Evolutionary conservation across 1,284 basidiomycete species (phyloP).

Genomic region (Athelia psychrophila): DNA sequence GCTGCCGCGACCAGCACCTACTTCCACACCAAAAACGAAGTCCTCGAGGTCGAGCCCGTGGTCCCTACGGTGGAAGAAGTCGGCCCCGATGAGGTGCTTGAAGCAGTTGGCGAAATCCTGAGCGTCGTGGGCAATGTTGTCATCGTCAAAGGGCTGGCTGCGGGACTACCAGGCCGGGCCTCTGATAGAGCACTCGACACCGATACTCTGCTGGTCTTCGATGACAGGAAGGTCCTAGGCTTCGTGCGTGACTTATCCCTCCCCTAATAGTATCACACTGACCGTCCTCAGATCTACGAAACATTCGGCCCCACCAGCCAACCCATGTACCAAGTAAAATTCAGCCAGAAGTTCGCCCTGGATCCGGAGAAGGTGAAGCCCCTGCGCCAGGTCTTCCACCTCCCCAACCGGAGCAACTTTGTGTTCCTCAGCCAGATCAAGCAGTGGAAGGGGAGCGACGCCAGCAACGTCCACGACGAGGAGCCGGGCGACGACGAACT

Average conservation of each 20-base stretch:
- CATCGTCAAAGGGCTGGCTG: conserved; percentile 62
- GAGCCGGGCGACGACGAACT: conserved; percentile 83
- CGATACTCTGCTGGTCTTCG: conserved; percentile 85
- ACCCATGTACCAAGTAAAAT: conserved; percentile 82
- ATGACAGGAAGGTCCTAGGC: conserved; percentile 80
- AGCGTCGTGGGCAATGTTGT: conserved; percentile 67
- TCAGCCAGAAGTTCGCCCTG: conserved; percentile 54
- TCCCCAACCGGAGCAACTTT: conserved; percentile 74
- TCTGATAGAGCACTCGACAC: conserved; percentile 70
- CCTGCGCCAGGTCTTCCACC: conserved; percentile 69
- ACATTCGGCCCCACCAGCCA: conserved; percentile 87
- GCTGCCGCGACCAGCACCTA: conserved; percentile 35
- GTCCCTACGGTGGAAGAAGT: conserved; percentile 59
- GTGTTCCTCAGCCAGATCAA: conserved; percentile 72
- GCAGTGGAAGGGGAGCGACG: conserved; percentile 78
- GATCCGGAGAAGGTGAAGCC: conserved; percentile 51
- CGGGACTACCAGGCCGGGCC: conserved; percentile 37
- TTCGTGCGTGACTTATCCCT: conserved; percentile 50
- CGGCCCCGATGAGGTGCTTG: conserved; percentile 55
- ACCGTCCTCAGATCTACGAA: conserved; percentile 67
- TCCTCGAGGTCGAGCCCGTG: conserved; percentile 45
- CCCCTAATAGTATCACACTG: conserved; percentile 6
- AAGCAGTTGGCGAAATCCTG: conserved; percentile 73
- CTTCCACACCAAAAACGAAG: conserved; percentile 64
- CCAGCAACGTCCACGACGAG: conserved; percentile 90